Base-by-base conservation (phyloP, 169 alveolate genomes). In the Plasmodium fragile region DNA sequence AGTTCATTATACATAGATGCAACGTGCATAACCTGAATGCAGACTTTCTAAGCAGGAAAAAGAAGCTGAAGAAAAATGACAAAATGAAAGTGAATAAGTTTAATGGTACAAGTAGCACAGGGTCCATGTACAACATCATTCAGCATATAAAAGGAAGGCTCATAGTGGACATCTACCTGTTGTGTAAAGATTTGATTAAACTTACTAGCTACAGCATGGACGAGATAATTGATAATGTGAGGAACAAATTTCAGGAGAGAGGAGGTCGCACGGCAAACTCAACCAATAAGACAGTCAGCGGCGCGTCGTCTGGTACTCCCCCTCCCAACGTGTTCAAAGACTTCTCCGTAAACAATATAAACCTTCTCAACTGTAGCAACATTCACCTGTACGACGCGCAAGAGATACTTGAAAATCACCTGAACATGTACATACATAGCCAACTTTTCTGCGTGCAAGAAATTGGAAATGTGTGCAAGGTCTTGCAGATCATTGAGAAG, bases 401-500 rank as follows among this genome's bases (percentile, higher is more conserved):
- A 25, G 45, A 41, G 16, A 65, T 90, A 22, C 69, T 90, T 6
- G 83, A 59, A 80, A 90, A 80, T 4, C 78, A 90, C 55, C 43
- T 90, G 41, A 70, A 69, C 39, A 45, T 39, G 28, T 90, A 80
- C n/a, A 65, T 90, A 16, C 80, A 80, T 16, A 79, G 94, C 10
- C 94, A 90, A 25, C 45, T 90, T 7, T 90, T 90, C 34, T 80
- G 84, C 30, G 32, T 90, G 5, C 71, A 90, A 16, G 94, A 90
- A 80, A 90, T 81, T 1, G 65, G n/a, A 10, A 90, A 90, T 41
- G 83, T 80, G 43, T 90, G 94, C 82, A 90, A 78, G n/a, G 77
- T 90, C 13, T 65, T 98, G 53, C 96, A 97, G 83, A 96, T 98
- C 30, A 89, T 98, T n/a, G 99, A 99, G 39, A 95, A 98, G 92